These are phyloP conservation scores for Umbelopsis sp. DNA, from an alignment of 192 early-diverging fungal genomes.

Conservation along the genomic window DNA sequence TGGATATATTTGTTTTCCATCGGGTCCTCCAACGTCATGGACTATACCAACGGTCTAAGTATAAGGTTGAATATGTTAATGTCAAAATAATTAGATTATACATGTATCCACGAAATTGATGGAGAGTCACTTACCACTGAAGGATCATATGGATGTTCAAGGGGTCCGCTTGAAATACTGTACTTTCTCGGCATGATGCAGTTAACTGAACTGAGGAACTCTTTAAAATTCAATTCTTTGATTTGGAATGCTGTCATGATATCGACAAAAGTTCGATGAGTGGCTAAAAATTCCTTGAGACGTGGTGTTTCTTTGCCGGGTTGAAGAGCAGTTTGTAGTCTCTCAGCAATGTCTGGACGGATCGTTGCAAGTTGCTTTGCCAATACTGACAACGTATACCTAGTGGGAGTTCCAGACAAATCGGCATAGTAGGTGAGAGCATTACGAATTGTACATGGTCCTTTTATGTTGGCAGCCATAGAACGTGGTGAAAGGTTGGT, in stretches of 20 bases:
- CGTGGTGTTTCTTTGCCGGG: conserved; percentile 11
- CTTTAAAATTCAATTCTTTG: conserved; percentile 31
- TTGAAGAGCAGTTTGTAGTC: conserved; percentile 2
- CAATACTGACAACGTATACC: conserved; percentile 7
- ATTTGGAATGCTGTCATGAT: conserved; percentile 26
- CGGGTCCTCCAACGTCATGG: conserved; percentile 2
- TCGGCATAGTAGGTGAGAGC: conserved; percentile 54
- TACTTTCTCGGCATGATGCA: conserved; percentile 82
- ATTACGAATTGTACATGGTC: conserved; percentile 48
- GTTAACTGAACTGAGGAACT: conserved; percentile 37
- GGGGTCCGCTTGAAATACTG: conserved; percentile 75
- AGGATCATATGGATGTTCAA: conserved; percentile 32
- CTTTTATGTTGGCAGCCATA: conserved; percentile 44
- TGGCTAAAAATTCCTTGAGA: conserved; percentile 25
- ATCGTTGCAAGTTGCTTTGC: conserved; percentile 3
- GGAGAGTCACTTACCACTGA: conserved; percentile 32
- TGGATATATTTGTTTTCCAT: conserved; percentile 1
- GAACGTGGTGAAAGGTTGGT: conserved; percentile 44
- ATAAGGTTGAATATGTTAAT: neutral
- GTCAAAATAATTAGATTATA: neutral
- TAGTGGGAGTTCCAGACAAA: conserved; percentile 39
- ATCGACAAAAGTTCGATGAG: conserved; percentile 33
- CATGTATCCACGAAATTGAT: neutral
- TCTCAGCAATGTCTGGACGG: conserved; percentile 7
- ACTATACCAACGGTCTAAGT: conserved; percentile 34